Conservation (phyloP, 2,329 filamentous ascomycete genomes). For the Fusarium lyarnte region DNA sequence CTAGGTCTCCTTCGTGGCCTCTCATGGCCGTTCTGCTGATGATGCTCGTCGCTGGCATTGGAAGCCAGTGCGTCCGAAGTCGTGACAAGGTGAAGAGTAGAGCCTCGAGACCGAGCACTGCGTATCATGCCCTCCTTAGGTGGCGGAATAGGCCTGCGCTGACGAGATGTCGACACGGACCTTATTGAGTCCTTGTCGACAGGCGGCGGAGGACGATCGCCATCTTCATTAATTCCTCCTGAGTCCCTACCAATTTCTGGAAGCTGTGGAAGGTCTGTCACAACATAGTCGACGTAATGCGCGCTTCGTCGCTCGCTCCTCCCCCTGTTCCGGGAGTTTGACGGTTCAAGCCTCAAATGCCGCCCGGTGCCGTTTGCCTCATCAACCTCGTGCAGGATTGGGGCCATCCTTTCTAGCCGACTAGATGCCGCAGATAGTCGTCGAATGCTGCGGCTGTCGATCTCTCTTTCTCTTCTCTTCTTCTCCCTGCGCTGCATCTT, state of each 20-base stretch:
- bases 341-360: conserved; percentile 55
- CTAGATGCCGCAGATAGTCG: conserved; percentile 91
- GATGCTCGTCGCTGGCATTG: conserved; percentile 43
- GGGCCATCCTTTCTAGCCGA: conserved; percentile 81
- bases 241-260: conserved; percentile 66
- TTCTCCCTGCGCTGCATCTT: conserved; percentile 83
- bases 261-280: conserved; percentile 80
- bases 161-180: conserved; percentile 79
- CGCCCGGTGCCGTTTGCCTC: conserved; percentile 72
- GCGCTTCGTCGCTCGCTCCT: conserved; percentile 80
- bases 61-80: conserved; percentile 62
- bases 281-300: conserved; percentile 68
- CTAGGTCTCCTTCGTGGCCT: conserved; percentile 67
- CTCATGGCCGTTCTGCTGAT: conserved; percentile 47
- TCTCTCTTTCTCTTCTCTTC: conserved; percentile 86
- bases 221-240: conserved; percentile 55
- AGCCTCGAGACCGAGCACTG: conserved; percentile 78
- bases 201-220: conserved; percentile 71
- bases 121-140: conserved; percentile 81
- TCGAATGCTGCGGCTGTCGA: conserved; percentile 80
- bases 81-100: conserved; percentile 86
- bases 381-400: conserved; percentile 79
- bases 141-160: conserved; percentile 79
- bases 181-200: conserved; percentile 82
- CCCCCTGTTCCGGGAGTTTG: conserved; percentile 73